Conservation (phyloP, 768 basidiomycete species). For the Lepiota brunneoincarnata region DNA sequence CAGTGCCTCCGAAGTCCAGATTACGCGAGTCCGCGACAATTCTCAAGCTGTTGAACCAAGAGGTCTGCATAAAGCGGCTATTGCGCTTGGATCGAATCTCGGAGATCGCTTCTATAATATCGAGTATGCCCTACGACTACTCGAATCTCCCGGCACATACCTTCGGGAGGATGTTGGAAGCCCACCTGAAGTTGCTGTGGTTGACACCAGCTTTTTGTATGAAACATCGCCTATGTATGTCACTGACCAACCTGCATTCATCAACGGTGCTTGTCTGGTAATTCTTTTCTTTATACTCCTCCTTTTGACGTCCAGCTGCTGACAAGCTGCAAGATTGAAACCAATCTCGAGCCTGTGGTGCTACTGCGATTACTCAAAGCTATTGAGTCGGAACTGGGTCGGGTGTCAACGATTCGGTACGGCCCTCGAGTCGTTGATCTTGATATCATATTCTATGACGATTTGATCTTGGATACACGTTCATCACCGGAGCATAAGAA, state of each 20-base stretch:
- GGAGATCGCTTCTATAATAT: conserved; percentile 86
- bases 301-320: neutral
- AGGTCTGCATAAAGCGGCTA: conserved; percentile 39
- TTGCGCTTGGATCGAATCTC: conserved; percentile 89
- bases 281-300: conserved; percentile 25
- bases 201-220: conserved; percentile 88
- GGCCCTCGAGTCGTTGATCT: conserved; percentile 91
- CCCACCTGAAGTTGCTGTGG: conserved; percentile 34
- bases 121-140: conserved; percentile 66
- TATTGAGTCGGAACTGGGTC: conserved; percentile 74
- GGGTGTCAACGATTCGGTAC: conserved; percentile 73
- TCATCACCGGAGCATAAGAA: conserved; percentile 31
- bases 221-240: conserved; percentile 97
- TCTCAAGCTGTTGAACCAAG: conserved; percentile 21
- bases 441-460: conserved; percentile 80
- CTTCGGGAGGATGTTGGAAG: conserved; percentile 16
- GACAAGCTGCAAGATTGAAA: conserved; percentile 61
- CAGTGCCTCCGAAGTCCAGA: conserved; percentile 58
- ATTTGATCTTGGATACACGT: conserved; percentile 56
- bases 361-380: conserved; percentile 67
- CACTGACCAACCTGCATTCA: conserved; percentile 81
- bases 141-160: conserved; percentile 49
- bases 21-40: conserved; percentile 43
- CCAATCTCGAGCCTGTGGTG: conserved; percentile 55
- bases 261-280: conserved; percentile 91